Conservation (phyloP, 805 yeast genomes). For the Clavispora asparagi region DNA sequence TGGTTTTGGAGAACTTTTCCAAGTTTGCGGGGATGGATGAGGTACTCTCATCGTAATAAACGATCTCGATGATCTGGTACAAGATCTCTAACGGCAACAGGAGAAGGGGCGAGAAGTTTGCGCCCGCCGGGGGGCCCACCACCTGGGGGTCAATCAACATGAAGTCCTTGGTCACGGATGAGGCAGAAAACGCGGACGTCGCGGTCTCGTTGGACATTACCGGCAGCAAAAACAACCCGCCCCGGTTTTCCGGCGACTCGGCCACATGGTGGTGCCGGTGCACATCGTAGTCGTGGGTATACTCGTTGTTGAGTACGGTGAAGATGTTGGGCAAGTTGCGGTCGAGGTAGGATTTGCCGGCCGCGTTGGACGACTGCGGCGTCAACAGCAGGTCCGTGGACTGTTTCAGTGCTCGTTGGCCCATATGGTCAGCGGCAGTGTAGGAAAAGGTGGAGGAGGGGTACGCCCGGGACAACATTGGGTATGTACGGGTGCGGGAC, state of each 20-base stretch:
- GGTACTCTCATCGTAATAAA: constrained; percentile 49
- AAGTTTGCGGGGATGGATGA: constrained; percentile 48
- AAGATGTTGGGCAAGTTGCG: constrained; percentile 9
- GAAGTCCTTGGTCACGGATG: constrained; percentile 14
- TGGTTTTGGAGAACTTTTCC: constrained; percentile 46
- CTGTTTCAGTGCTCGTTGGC: constrained; percentile 12
- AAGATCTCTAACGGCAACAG: constrained; percentile 53
- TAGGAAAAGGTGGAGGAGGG: not conserved
- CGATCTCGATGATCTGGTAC: constrained; percentile 50
- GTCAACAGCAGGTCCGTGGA: constrained; percentile 2
- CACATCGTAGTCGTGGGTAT: not conserved
- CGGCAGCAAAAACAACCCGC: constrained; percentile 16
- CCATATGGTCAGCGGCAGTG: constrained; percentile 5
- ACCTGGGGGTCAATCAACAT: constrained; percentile 14
- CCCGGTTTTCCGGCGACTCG: constrained; percentile 10
- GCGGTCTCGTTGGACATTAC: constrained; percentile 10
- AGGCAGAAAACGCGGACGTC: constrained; percentile 5
- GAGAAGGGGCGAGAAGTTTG: constrained; percentile 16
- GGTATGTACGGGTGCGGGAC: not conserved
- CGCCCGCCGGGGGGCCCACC: constrained; percentile 6
- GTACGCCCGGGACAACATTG: not conserved
- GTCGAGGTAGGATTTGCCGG: not conserved
- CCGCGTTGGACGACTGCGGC: constrained; percentile 7
- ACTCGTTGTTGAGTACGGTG: constrained; percentile 7
- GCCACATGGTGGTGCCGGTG: not conserved